A percentile compares a stretch with the other conserved stretches of the same genome.
These are phyloP conservation scores for Fusarium tupiense DNA, from an alignment of 2,329 filamentous ascomycete genomes.

Conservation along the genomic window DNA sequence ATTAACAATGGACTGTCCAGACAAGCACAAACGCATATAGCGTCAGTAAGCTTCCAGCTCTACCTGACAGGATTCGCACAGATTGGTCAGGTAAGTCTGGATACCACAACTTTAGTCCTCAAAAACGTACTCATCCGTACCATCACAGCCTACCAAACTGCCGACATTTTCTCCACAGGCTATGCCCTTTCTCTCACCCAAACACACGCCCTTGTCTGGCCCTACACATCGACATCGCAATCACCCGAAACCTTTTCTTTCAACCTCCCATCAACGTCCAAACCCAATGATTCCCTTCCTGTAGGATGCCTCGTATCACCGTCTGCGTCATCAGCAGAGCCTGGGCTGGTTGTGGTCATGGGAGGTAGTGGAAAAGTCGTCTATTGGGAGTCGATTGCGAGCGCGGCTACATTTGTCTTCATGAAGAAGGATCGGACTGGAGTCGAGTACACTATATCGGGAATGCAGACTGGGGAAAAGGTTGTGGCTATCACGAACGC, in stretches of 20 bases:
- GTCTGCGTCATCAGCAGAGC: conserved; percentile 79
- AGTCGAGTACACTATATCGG: conserved; percentile 77
- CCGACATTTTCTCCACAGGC: conserved; percentile 72
- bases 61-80: conserved; percentile 79
- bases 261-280: conserved; percentile 77
- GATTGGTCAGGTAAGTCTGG: conserved; percentile 69
- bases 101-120: neutral
- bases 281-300: conserved; percentile 76
- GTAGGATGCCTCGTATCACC: conserved; percentile 85
- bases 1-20: conserved; percentile 54
- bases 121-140: conserved; percentile 26
- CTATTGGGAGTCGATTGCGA: conserved; percentile 96
- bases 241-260: conserved; percentile 84
- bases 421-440: conserved; percentile 84
- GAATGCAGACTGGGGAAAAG: conserved; percentile 81
- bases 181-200: conserved; percentile 85
- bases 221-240: conserved; percentile 75
- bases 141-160: conserved; percentile 68
- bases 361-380: conserved; percentile 85
- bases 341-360: conserved; percentile 87
- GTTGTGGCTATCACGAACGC: conserved; percentile 82
- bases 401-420: conserved; percentile 83
- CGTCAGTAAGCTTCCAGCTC: conserved; percentile 83
- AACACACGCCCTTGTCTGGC: conserved; percentile 88
- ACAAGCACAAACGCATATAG: conserved; percentile 86